These are phyloP conservation scores for Funneliformis mosseae DNA, from an alignment of 192 early-diverging fungal species.

Conservation along the genomic window DNA sequence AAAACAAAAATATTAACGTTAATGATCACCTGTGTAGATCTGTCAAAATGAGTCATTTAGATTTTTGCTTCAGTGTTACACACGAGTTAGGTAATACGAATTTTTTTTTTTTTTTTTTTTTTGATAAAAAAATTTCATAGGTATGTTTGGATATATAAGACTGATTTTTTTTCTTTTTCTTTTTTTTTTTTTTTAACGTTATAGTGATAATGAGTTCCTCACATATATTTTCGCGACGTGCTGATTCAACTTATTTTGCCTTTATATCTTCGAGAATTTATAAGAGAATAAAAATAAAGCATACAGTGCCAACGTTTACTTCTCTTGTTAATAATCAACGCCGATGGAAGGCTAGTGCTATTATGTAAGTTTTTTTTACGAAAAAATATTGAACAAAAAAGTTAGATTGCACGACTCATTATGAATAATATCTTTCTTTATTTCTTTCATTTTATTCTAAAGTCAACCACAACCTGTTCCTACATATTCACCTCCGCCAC, in stretches of 20 bases:
- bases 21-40: too few species aligned
- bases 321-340: neutral
- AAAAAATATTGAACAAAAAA: neutral
- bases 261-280: neutral
- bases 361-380: neutral
- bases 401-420: neutral
- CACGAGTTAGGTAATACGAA: too few species aligned
- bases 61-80: too few species aligned
- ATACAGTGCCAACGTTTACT: neutral
- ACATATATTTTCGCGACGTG: neutral
- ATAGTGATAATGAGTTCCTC: neutral
- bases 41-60: too few species aligned
- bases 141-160: too few species aligned
- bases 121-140: too few species aligned
- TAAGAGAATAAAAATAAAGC: neutral
- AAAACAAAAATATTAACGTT: too few species aligned
- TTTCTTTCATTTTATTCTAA: neutral
- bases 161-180: neutral
- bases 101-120: too few species aligned
- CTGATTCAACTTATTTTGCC: neutral
- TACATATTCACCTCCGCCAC: conserved; percentile 6
- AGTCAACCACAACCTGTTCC: neutral
- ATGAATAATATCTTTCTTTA: neutral
- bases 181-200: neutral
- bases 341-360: conserved; percentile 26